These are phyloP conservation scores for Phytophthora melonis DNA, from an alignment of 352 stramenopile genomes.

Conservation along the genomic window DNA sequence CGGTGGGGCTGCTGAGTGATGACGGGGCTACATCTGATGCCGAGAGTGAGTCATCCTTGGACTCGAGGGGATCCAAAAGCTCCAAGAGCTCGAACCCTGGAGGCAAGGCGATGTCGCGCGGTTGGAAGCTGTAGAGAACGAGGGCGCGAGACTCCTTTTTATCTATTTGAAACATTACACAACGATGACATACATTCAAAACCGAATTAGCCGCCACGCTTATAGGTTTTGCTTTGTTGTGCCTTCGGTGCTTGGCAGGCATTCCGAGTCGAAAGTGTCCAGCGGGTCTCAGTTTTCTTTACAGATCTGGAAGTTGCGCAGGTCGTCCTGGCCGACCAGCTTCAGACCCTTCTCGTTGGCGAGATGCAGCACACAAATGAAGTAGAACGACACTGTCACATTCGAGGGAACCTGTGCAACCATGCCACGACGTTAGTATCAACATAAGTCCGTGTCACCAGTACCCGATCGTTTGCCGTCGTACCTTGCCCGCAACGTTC, in stretches of 20 bases:
- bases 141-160: conserved; percentile 7
- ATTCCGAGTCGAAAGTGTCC: conserved; percentile 10
- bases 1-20: conserved; percentile 57
- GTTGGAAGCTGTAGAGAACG: conserved; percentile 66
- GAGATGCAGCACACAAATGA: conserved; percentile 99
- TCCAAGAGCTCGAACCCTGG: conserved; percentile 25
- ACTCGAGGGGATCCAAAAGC: conserved; percentile 29
- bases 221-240: conserved; percentile 24
- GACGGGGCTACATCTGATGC: conserved; percentile 40
- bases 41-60: conserved; percentile 34
- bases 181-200: conserved; percentile 37
- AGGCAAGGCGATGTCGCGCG: conserved; percentile 46
- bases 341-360: conserved; percentile 98
- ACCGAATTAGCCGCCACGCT: conserved; percentile 24
- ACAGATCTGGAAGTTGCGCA: conserved; percentile 81
- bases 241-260: conserved; percentile 21
- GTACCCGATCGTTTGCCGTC: neutral
- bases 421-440: conserved; percentile 13
- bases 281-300: conserved; percentile 41
- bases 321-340: conserved; percentile 80
- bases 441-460: neutral
- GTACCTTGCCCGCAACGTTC: conserved; percentile 86
- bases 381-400: conserved; percentile 98
- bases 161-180: conserved; percentile 46
- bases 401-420: conserved; percentile 86